Evolutionary conservation across 164 flowering plant species (phyloP).

Genomic region (Liquidambar formosana): DNA sequence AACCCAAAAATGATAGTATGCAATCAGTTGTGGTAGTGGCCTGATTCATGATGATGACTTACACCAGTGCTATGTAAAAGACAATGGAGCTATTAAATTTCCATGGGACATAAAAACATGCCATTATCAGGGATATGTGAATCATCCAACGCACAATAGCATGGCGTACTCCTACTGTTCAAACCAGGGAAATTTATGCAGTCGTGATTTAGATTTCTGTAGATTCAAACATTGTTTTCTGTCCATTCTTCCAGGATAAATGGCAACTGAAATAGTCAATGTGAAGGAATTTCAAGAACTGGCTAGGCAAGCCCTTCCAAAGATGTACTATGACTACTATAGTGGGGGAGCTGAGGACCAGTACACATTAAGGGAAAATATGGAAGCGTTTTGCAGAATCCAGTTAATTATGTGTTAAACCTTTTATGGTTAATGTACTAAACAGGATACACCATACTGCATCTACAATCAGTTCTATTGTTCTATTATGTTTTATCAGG

Average conservation of each 20-base stretch:
- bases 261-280: constrained; percentile 62
- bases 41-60: too few relatives aligned
- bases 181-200: too few relatives aligned
- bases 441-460: constrained; percentile 1
- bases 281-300: constrained; percentile 69
- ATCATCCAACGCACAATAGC: too few relatives aligned
- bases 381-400: constrained; percentile 68
- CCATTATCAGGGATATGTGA: too few relatives aligned
- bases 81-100: neutral
- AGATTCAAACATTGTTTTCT: constrained; percentile 67
- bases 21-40: too few relatives aligned
- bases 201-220: constrained; percentile 18
- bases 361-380: constrained; percentile 58
- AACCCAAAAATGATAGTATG: too few relatives aligned
- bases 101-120: too few relatives aligned
- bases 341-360: constrained; percentile 84
- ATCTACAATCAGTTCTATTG: neutral
- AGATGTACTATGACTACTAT: constrained; percentile 75
- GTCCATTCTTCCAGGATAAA: constrained; percentile 29
- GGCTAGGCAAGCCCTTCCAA: constrained; percentile 70
- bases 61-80: too few relatives aligned
- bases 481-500: constrained; percentile 35
- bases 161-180: too few relatives aligned
- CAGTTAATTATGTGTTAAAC: constrained; percentile 36
- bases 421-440: neutral